Conservation (phyloP, 768 basidiomycete genomes). For the Pisolithus orientalis region DNA sequence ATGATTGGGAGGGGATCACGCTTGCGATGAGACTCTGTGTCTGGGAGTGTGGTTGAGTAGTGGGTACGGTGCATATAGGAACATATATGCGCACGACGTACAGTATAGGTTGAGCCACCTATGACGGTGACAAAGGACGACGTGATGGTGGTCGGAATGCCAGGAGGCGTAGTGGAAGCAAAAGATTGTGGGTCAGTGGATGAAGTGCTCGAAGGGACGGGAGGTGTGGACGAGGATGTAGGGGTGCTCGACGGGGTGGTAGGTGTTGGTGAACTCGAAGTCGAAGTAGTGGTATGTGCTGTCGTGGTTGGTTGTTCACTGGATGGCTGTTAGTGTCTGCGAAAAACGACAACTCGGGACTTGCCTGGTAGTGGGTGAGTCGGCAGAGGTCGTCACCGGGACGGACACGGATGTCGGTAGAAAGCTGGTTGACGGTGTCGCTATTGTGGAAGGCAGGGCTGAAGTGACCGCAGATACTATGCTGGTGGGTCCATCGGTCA, state of each 20-base stretch:
- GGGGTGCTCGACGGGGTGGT: slow-evolving; percentile 1
- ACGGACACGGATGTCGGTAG: neutral
- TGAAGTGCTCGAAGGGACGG: neutral
- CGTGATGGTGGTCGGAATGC: slow-evolving; percentile 12
- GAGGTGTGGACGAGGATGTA: neutral
- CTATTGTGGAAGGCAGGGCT: neutral
- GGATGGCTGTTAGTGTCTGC: neutral
- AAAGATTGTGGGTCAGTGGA: slow-evolving; percentile 1
- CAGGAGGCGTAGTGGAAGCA: slow-evolving; percentile 1
- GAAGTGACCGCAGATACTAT: neutral
- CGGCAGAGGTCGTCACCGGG: slow-evolving; percentile 1
- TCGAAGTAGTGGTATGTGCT: neutral
- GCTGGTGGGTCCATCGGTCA: neutral
- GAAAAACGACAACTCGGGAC: neutral
- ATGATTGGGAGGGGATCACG: slow-evolving; percentile 8
- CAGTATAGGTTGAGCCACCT: slow-evolving; percentile 10
- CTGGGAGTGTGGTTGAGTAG: slow-evolving; percentile 5
- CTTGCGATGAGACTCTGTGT: slow-evolving; percentile 9
- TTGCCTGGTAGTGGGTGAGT: slow-evolving; percentile 13
- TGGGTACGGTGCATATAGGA: neutral
- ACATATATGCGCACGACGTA: slow-evolving; percentile 8
- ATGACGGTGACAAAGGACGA: slow-evolving; percentile 14
- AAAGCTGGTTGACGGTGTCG: neutral
- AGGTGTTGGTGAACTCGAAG: neutral
- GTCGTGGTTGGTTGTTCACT: slow-evolving; percentile 3